Evolutionary conservation across 2,329 filamentous ascomycete species (phyloP).

Genomic region (Pseudogymnoascus sp.): DNA sequence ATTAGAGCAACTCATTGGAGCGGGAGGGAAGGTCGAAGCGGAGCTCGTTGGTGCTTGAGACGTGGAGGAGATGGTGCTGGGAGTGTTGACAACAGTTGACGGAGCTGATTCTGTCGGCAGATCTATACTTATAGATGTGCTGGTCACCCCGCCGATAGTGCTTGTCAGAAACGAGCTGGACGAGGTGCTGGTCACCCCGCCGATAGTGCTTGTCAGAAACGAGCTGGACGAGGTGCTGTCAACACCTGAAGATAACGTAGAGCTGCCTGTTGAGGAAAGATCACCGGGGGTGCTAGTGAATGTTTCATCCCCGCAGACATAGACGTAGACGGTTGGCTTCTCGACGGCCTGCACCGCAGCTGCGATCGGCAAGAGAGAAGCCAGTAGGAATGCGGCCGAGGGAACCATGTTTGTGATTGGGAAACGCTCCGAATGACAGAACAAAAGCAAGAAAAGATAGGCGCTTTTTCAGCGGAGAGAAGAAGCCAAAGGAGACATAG

Average conservation of each 20-base stretch:
- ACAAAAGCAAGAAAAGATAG: constrained; percentile 1
- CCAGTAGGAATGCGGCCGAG: neutral
- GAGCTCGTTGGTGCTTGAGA: neutral
- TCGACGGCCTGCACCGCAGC: neutral
- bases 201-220: neutral
- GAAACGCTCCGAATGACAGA: neutral
- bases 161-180: neutral
- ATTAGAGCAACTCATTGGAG: constrained; percentile 23
- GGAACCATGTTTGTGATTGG: constrained; percentile 4
- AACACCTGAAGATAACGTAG: neutral
- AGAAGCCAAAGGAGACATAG: neutral
- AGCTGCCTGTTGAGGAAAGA: neutral
- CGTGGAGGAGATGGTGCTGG: constrained; percentile 13
- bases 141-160: neutral
- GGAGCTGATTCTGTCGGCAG: neutral
- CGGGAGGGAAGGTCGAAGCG: constrained; percentile 14
- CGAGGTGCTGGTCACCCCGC: neutral
- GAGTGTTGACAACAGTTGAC: constrained; percentile 12
- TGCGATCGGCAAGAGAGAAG: neutral
- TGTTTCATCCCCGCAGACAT: constrained; percentile 8
- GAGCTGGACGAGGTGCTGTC: neutral
- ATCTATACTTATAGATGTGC: constrained; percentile 7
- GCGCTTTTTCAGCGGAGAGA: constrained; percentile 1
- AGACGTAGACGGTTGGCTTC: constrained; percentile 4
- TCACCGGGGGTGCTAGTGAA: neutral